These are phyloP conservation scores for Leishmania lainsoni DNA, from an alignment of 208 protist species.

Conservation along the genomic window DNA sequence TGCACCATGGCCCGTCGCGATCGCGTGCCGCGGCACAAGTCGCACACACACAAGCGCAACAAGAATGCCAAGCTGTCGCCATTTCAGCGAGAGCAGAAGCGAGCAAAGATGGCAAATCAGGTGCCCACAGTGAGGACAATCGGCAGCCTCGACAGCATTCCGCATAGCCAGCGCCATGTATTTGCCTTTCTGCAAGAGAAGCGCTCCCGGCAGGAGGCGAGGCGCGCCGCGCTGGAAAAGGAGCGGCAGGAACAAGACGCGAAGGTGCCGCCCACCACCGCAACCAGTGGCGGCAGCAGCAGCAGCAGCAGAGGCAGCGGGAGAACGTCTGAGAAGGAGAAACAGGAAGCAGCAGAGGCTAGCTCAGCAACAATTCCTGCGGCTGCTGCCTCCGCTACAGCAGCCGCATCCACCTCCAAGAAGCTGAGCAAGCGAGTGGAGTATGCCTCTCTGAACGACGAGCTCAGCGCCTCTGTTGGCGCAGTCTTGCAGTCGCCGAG, in stretches of 20 bases:
- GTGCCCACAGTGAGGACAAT: constrained; percentile 49
- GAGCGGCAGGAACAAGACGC: constrained; percentile 4
- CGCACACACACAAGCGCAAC: constrained; percentile 66
- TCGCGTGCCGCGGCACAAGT: constrained; percentile 80
- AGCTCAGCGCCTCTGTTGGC: constrained; percentile 34
- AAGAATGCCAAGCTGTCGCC: constrained; percentile 89
- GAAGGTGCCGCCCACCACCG: not conserved
- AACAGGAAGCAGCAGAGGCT: not conserved
- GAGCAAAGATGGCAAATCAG: constrained; percentile 74
- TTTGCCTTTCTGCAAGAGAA: constrained; percentile 65
- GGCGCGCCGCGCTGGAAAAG: constrained; percentile 23
- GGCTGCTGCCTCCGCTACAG: not conserved
- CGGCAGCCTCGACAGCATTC: constrained; percentile 49
- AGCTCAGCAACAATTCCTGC: not conserved
- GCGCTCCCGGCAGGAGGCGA: constrained; percentile 38
- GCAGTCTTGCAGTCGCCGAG: constrained; percentile 14
- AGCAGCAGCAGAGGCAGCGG: too few relatives aligned
- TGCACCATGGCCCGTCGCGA: constrained; percentile 66
- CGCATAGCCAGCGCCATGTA: constrained; percentile 65
- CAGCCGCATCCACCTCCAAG: not conserved
- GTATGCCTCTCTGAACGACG: constrained; percentile 42
- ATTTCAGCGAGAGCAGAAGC: constrained; percentile 82
- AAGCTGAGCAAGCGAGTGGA: constrained; percentile 17
- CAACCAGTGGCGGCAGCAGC: not conserved
- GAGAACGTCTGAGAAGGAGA: constrained; percentile 5